Base-by-base conservation (phyloP, 345 rosid genomes). In the Arabidopsis arenosa region DNA sequence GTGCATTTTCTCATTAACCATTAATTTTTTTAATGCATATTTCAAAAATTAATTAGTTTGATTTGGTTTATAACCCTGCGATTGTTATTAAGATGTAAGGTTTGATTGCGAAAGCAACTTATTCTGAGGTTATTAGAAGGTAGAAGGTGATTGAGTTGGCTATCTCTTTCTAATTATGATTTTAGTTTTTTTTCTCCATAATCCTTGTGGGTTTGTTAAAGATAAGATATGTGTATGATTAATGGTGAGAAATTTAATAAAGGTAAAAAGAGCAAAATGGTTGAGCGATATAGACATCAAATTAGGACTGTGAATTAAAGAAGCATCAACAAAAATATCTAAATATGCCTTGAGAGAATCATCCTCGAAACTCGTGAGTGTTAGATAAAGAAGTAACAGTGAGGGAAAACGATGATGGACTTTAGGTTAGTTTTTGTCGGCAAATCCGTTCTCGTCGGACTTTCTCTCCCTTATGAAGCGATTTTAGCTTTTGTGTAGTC, bases 161-260 rank as follows among this genome's bases (percentile, higher is more conserved):
- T 71, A 59, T 78, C 77, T 51, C 69, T 72, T 52, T 78, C 73
- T 66, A 66, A 72, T 72, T 12, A 66, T 73, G 65, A 60, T 72
- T 32, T 57, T 23, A 49, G 39, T 32, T 33, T 3, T 56, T 59
- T 37, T 48, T 21, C 48, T 65, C 48, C 72, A 63, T 77, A 64
- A 47, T 48, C 76, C 55, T 78, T 53, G 77, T 78, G 77, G 81
- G 81, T 72, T 78, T 66, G 81, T 78, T 78, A 72, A 51, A 48
- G 81, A 78, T 78, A 78, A 78, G 73, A 58, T 77, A 56, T 64
- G n/a, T 47, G 66, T 48, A 78, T 78, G 74, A 78, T 72, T 78
- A 72, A 59, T 43, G 47, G 28, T 48, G 54, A 71, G 72, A 48
- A 56, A 56, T 21, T 44, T 6, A 35, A 62, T 62, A 76, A 69